These are phyloP conservation scores for Jatropha podagrica DNA, from an alignment of 441 rosid genomes.

Conservation along the genomic window DNA sequence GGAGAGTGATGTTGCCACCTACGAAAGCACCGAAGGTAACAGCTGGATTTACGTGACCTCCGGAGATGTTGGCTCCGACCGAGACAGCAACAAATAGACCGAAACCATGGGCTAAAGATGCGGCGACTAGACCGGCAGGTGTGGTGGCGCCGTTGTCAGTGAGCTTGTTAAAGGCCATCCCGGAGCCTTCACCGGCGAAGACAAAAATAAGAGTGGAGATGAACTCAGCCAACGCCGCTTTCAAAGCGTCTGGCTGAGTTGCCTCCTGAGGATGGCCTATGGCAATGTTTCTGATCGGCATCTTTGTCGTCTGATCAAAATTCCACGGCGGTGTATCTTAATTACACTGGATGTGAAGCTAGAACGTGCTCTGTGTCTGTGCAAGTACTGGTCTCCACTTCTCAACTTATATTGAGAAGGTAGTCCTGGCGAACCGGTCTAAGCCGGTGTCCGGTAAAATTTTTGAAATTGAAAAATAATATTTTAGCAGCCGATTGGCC, in stretches of 20 bases:
- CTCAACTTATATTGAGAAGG: slow-evolving; percentile 34
- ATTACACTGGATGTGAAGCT: not conserved
- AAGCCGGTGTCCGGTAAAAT: slow-evolving; percentile 33
- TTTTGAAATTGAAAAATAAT: not conserved
- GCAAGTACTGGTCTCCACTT: slow-evolving; percentile 24
- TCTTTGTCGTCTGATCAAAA: slow-evolving; percentile 25
- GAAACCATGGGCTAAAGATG: slow-evolving; percentile 73
- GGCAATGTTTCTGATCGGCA: slow-evolving; percentile 88
- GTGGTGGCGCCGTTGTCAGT: slow-evolving; percentile 64
- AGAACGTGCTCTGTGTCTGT: not conserved
- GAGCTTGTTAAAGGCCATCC: slow-evolving; percentile 84
- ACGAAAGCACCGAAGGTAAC: slow-evolving; percentile 86
- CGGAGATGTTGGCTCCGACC: slow-evolving; percentile 83
- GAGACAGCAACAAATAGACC: slow-evolving; percentile 80
- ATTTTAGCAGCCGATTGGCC: slow-evolving; percentile 27
- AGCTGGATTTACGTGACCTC: slow-evolving; percentile 90
- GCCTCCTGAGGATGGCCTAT: slow-evolving; percentile 68
- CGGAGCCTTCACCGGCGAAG: slow-evolving; percentile 86
- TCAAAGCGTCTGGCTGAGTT: slow-evolving; percentile 60
- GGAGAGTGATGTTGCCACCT: slow-evolving; percentile 84
- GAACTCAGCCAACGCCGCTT: slow-evolving; percentile 85
- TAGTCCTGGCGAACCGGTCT: slow-evolving; percentile 18
- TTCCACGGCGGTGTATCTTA: slow-evolving; percentile 4
- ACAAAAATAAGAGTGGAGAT: slow-evolving; percentile 77
- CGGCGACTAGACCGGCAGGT: slow-evolving; percentile 78